These are phyloP conservation scores for Zea mays DNA, from an alignment of 176 grass and related monocot species.

Conservation along the genomic window Zm-B73-REFERENCE-NAM-5.0 NC_050099.1:195899501-195900000, in stretches of 20 bases:
- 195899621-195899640: constrained; percentile 60
- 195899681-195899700: constrained; percentile 50
- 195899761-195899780: constrained; percentile 44
- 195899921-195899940: constrained; percentile 58
- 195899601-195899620: constrained; percentile 47
- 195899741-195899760: constrained; percentile 42
- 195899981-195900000: constrained; percentile 45
- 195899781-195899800: constrained; percentile 41
- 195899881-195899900: constrained; percentile 13
- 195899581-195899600: constrained; percentile 5
- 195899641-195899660: constrained; percentile 46
- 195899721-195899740: constrained; percentile 48
- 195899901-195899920: constrained; percentile 31
- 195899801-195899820: constrained; percentile 36
- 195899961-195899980: constrained; percentile 39
- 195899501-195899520: constrained; percentile 43
- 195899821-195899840: constrained; percentile 51
- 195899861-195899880: constrained; percentile 35
- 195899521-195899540: constrained; percentile 56
- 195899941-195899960: constrained; percentile 47
- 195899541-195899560: no score
- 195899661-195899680: no score
- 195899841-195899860: constrained; percentile 36
- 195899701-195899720: constrained; percentile 44
- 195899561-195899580: not conserved